Evolutionary conservation across 768 basidiomycete genomes (phyloP), one percentile per base, ranked within the genome.

Genomic region (Sarcodon aspratus): DNA sequence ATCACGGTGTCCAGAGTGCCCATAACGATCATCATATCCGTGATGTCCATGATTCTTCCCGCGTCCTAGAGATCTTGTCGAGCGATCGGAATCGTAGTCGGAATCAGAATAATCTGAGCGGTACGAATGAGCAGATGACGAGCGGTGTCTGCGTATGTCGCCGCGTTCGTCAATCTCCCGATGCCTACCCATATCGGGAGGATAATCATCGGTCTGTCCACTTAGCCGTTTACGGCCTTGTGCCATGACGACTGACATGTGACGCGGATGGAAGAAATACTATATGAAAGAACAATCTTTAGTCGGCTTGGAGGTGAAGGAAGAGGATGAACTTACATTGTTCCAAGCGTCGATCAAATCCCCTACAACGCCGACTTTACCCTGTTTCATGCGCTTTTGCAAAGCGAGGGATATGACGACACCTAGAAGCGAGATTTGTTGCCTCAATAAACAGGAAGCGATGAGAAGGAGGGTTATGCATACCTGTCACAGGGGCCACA

Each of bases 301-400:
- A 8, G 18, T 17, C 12, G 35, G 12, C 5, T 12, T 12, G 17
- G 7, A 17, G 10, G 9, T 11, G 12, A 27, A 11, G 9, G n/a
- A n/a, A 11, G 33, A 31, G 0, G 12, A 7, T 8, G 6, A 12
- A 60, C 69, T 45, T 17, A 76, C 76, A 38, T 73, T 65, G 50
- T 78, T 78, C 76, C 76, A 78, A 47, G 62, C 59, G 46, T 72
- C 70, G 11, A 78, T 57, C 1, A 72, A 47, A 15, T 73, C 63
- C 8, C 63, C 65, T 9, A 70, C 72, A 1, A 68, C 63, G 1
- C 54, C 56, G 0, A 59, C 55, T 54, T 72, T 76, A 64, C 58
- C 66, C 43, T 36, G 60, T 59, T 54, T 67, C 66, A 62, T 63
- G 47, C 7, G 59, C 45, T 27, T 45, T 11, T 57, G 43, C n/a